A percentile compares a stretch with the other conserved stretches of the same genome.
These are phyloP conservation scores for Paecilomyces sp. DNA, from an alignment of 2,329 filamentous ascomycete species.

Conservation along the genomic window DNA sequence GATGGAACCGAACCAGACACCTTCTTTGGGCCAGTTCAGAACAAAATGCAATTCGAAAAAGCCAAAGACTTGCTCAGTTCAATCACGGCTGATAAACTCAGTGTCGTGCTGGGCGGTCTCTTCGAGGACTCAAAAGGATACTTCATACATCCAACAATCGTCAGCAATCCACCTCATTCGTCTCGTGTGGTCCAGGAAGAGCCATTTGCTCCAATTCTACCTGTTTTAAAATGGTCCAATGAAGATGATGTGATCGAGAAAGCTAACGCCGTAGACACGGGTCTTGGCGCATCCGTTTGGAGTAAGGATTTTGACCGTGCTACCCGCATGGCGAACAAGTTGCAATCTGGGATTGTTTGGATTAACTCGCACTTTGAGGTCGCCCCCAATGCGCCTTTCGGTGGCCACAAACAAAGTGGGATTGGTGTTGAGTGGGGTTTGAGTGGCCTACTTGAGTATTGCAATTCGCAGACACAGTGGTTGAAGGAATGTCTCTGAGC, in stretches of 20 bases:
- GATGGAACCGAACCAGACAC: conserved; percentile 23
- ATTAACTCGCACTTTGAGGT: conserved; percentile 47
- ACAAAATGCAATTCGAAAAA: conserved; percentile 53
- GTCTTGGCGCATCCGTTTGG: conserved; percentile 51
- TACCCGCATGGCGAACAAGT: conserved; percentile 37
- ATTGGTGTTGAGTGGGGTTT: conserved; percentile 18
- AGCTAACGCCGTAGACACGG: conserved; percentile 44
- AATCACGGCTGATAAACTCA: too few species aligned
- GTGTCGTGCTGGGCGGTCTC: not conserved
- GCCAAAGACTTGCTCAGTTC: conserved; percentile 36
- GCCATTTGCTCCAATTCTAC: conserved; percentile 45
- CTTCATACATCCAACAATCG: conserved; percentile 42
- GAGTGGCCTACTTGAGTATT: too few species aligned
- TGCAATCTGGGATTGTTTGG: conserved; percentile 51
- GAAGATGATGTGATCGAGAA: conserved; percentile 41
- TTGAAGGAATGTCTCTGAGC: too few species aligned
- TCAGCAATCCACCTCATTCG: conserved; percentile 29
- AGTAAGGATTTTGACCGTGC: conserved; percentile 43
- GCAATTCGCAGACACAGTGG: too few species aligned
- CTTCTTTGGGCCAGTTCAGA: conserved; percentile 54
- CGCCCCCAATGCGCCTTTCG: conserved; percentile 34
- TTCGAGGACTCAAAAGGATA: conserved; percentile 47
- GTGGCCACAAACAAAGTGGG: conserved; percentile 26
- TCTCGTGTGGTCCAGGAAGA: conserved; percentile 40
- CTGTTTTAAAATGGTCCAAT: conserved; percentile 38